Conservation (phyloP, 805 yeast species). For the Yamadazyma philogaea region DNA sequence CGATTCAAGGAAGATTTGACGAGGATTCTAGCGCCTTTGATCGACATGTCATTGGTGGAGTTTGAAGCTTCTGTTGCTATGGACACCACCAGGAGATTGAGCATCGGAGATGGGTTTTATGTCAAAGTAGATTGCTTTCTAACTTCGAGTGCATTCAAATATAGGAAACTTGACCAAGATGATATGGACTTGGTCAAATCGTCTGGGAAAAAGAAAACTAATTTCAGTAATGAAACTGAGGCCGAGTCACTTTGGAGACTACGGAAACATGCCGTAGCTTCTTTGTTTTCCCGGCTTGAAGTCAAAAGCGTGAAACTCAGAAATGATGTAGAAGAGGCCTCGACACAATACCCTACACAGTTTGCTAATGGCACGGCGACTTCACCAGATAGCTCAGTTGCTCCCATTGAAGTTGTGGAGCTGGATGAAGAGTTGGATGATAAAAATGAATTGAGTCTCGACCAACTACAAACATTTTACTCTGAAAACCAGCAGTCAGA, state of each 20-base stretch:
- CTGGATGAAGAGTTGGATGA: conserved; percentile 5
- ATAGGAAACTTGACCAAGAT: conserved; percentile 11
- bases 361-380: background rate
- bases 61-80: conserved; percentile 59
- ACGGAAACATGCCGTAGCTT: conserved; percentile 53
- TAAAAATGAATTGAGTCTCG: conserved; percentile 50
- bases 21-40: conserved; percentile 58
- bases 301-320: conserved; percentile 20
- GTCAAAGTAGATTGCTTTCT: conserved; percentile 69
- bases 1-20: conserved; percentile 72
- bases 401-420: conserved; percentile 6
- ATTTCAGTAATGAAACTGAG: conserved; percentile 45
- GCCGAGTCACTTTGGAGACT: conserved; percentile 50
- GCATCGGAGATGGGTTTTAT: conserved; percentile 74
- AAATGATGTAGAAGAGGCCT: conserved; percentile 4
- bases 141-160: conserved; percentile 33
- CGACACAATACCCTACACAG: conserved; percentile 7
- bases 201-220: conserved; percentile 20
- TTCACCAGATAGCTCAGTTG: conserved; percentile 13
- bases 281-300: conserved; percentile 53
- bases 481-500: conserved; percentile 64
- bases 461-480: conserved; percentile 76
- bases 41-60: conserved; percentile 51
- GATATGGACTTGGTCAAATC: conserved; percentile 14
- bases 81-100: conserved; percentile 50